Base-by-base conservation (phyloP, 805 yeast genomes). In the Yamadazyma laniorum region DNA sequence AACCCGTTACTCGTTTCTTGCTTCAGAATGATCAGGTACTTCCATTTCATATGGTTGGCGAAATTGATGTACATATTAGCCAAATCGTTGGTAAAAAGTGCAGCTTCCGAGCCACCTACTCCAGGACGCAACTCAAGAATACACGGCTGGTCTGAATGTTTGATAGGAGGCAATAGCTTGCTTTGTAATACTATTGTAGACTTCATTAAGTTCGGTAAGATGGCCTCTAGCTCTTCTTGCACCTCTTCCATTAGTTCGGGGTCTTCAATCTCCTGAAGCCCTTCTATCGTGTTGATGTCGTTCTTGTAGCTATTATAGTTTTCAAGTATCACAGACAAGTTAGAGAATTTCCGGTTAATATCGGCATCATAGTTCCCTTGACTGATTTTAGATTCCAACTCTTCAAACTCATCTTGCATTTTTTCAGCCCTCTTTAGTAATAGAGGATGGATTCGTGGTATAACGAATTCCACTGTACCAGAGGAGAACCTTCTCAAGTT, bases 71-170 rank as follows among this genome's bases (percentile, higher is more conserved):
- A 93, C 98, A 93, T 88, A 41, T 74, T 72, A 43, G 88, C 60
- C 40, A 93, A 63, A 54, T 93, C 93, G 27, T 74, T 75, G 0
- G 98, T 78, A 59, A 93, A 93, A 11, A 93, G 74, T 56, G 82
- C 80, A 0, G 99, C 96, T 55, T 93, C 99, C 5, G 81, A 77
- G 3, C 99, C 99, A 12, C 99, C 99, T 2, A 91, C 88, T 6
- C 99, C 99, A 0, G 98, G 97, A 40, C 97, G 72, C 11, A 93
- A 62, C 58, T 93, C 99, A 14, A 93, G 47, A 2, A 93, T 66
- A 32, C 95, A 82, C 0, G 93, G 79, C 44, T 77, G 79, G 32
- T 85, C 93, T 3, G 82, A 75, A 57, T 84, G 85, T 31, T 79
- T 81, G 47, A 84, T 82, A 3, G 85, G 78, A 2, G 97, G 96